Base-by-base conservation (phyloP, 176 grass and related monocot species). In the Ensete ventricosum region DNA sequence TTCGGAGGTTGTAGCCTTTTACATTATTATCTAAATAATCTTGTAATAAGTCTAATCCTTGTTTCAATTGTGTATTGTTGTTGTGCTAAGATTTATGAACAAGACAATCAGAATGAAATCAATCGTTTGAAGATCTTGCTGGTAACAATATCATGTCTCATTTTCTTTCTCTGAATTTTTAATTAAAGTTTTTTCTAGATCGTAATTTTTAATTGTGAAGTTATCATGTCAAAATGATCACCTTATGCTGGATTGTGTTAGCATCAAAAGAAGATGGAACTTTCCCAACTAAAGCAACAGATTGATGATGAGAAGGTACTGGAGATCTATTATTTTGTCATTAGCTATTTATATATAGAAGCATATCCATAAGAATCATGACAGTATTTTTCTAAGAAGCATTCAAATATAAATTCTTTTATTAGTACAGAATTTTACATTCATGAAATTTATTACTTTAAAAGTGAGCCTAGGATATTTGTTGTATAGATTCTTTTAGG, bases 291-390 rank as follows among this genome's bases (percentile, higher is more conserved):
- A 53, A 81, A 65, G 66, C 78, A 73, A 48, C 65, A 81, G 55
- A 81, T 85, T 34, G 83, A 85, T 65, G 72, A 85, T 29, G 83
- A 81, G 62, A 81, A 80, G 72, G 83, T 85, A 80, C 8, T 69
- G 19, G 54, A 50, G 8, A 9, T 81, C 73, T 60, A 2, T 72
- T 70, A 66, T 67, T n/a, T 16, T 16, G 2, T 14, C 8, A 16
- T 13, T 8, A 16, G 3, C 24, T 67, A 1, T 34, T 67, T 26
- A 60, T 17, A n/a, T n/a, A 60, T 8, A 43, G 17, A 60, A 19
- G 57, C 8, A 19, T n/a, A 60, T 19, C 8, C 57, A 60, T 8
- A 60, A 17, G 57, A 60, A 60, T n/a, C 57, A 60, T n/a, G 57
- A 43, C 57, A 60, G 7, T 60, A 19, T n/a, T 8, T 60, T 8